Base-by-base conservation (phyloP, 352 stramenopile genomes). In the Globisporangium cederbergense region DNA sequence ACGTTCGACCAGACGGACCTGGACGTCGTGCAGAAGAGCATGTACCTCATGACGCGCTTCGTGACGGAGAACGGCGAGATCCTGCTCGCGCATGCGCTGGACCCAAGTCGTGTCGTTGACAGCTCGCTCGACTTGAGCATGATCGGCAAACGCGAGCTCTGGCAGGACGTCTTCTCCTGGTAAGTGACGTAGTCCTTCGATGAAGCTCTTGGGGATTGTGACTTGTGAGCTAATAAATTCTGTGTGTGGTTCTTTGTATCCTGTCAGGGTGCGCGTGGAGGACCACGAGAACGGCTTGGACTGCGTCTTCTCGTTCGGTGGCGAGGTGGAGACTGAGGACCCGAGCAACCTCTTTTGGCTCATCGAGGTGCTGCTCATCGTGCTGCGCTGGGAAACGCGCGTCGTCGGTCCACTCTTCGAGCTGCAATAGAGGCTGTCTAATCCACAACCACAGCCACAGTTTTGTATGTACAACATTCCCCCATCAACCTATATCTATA, bases 1-100 rank as follows among this genome's bases (percentile, higher is more conserved):
- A 84, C 74, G 9, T 56, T 81, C 53, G 73, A 79, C 47, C 74
- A 80, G 53, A 68, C 66, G 22, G 72, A 77, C 56, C 72, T 76
- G 13, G 66, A 81, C 30, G 66, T 76, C 42, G 70, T 80, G 32
- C 63, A 80, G 28, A 80, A 80, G 60, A 77, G 70, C 34, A 49
- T 82, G 8, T 74, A 74, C 43, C 67, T 85, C 60, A 66, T 85
- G 45, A 81, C 76, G 30, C 76, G 70, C 42, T 80, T 85, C 52
- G 65, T 77, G 67, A 78, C 73, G 20, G 74, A 85, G 50, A 71
- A 70, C 18, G 76, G 76, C 9, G 52, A 74, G 47, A 75, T 85
- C 36, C 46, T 84, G 13, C 65, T 82, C 18, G 28, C 65, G 47
- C 70, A 74, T 42, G 60, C 66, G 3, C 58, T 82, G n/a, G 74